These are phyloP conservation scores for Calonectria naviculata DNA, from an alignment of 2,329 filamentous ascomycete species.

Conservation along the genomic window DNA sequence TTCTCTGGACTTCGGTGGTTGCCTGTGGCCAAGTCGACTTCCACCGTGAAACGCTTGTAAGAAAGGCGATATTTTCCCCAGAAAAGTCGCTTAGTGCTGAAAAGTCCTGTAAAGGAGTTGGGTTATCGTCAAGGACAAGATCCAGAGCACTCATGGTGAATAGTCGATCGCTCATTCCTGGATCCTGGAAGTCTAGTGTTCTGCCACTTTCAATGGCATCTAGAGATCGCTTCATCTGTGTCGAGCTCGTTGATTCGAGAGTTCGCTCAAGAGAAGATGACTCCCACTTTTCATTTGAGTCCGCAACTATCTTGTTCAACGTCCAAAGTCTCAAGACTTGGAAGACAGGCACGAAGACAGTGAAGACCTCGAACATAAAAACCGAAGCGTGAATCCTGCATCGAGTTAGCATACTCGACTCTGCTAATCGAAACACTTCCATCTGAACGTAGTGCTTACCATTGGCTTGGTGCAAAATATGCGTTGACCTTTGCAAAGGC, in stretches of 20 bases:
- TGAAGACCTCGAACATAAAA: constrained; percentile 69
- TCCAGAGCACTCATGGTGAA: constrained; percentile 72
- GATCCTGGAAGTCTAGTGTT: constrained; percentile 3
- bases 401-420: background rate
- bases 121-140: constrained; percentile 66
- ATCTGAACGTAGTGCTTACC: constrained; percentile 57
- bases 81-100: constrained; percentile 74
- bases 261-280: constrained; percentile 18
- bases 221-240: background rate
- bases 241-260: constrained; percentile 27
- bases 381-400: constrained; percentile 62
- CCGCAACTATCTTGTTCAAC: constrained; percentile 46
- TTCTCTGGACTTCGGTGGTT: constrained; percentile 24
- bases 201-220: constrained; percentile 10
- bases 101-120: constrained; percentile 69
- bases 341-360: constrained; percentile 71
- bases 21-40: constrained; percentile 49
- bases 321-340: constrained; percentile 60
- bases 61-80: constrained; percentile 76
- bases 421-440: constrained; percentile 39
- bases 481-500: constrained; percentile 61
- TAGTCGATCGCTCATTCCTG: constrained; percentile 52
- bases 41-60: constrained; percentile 69
- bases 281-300: constrained; percentile 17
- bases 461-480: constrained; percentile 68